Percentiles rank a stretch among this genome's conserved stretches.
Conservation (phyloP, 225 moss, liverwort and hornwort genomes). For the Asterella californica region DNA sequence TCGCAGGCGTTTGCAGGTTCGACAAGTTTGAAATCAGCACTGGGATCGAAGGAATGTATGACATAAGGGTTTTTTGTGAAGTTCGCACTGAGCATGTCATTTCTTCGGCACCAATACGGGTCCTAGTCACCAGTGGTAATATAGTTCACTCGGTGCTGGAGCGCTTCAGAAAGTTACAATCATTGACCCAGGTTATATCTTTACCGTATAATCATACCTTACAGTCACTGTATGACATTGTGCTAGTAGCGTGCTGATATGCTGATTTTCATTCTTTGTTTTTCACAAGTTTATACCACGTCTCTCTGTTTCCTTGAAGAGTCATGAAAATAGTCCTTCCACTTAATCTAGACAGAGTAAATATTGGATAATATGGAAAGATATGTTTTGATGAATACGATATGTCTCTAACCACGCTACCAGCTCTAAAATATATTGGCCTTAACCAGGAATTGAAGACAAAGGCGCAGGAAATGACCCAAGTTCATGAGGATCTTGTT, state of each 20-base stretch:
- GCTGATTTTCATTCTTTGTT: too few relatives aligned
- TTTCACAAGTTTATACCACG: too few relatives aligned
- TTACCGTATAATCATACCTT: too few relatives aligned
- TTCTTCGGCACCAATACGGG: not conserved
- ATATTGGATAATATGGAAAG: too few relatives aligned
- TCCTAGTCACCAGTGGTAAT: not conserved
- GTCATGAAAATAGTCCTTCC: too few relatives aligned
- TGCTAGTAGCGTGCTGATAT: too few relatives aligned
- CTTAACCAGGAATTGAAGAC: not conserved
- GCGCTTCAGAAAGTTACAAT: not conserved
- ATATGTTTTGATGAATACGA: too few relatives aligned
- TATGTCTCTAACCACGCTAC: too few relatives aligned
- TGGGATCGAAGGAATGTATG: conserved; percentile 3
- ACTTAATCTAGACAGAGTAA: too few relatives aligned
- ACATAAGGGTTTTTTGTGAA: not conserved
- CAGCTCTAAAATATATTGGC: not conserved
- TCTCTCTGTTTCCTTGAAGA: too few relatives aligned
- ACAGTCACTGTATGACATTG: too few relatives aligned
- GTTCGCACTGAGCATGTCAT: not conserved
- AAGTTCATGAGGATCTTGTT: not conserved
- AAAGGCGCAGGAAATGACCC: not conserved
- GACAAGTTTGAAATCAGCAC: not conserved
- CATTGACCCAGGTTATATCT: not conserved
- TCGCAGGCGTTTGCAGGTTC: not conserved
- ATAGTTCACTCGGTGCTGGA: not conserved